phyloP scores from a whole-genome alignment of 345 rosid species.

The Stellera chamaejasme region DNA sequence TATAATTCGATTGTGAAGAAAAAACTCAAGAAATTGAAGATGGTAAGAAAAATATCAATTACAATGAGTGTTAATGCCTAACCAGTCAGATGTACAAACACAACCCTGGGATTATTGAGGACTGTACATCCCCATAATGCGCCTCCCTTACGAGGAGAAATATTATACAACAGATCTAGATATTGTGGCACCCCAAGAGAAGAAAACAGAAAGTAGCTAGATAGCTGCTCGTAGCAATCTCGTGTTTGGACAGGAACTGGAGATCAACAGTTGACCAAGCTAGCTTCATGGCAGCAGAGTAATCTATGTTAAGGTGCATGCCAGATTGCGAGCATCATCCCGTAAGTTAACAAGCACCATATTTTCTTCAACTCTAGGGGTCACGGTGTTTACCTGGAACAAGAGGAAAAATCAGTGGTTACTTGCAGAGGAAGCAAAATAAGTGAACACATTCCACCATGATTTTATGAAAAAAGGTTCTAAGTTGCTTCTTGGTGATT shows the following conservation, averaged over 20 bases:
- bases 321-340: conserved; percentile 8
- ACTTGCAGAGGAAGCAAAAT: neutral
- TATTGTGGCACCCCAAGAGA: conserved; percentile 19
- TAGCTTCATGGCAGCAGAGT: conserved; percentile 10
- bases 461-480: too few species aligned
- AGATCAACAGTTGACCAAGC: conserved; percentile 17
- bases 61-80: conserved; percentile 17
- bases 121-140: conserved; percentile 20
- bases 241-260: conserved; percentile 8
- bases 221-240: conserved; percentile 15
- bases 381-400: conserved; percentile 27
- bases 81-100: conserved; percentile 17
- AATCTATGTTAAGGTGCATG: conserved; percentile 2
- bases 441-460: too few species aligned
- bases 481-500: too few species aligned
- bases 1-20: too few species aligned
- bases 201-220: conserved; percentile 14
- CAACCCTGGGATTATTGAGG: conserved; percentile 31
- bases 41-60: conserved; percentile 7
- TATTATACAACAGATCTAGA: conserved; percentile 36
- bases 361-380: conserved; percentile 10
- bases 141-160: conserved; percentile 19
- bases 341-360: conserved; percentile 5
- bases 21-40: neutral
- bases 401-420: conserved; percentile 6